Evolutionary conservation across 73 alveolate species (phyloP), one percentile per base, ranked within the genome.

Genomic region (Paramecium primaurelia): DNA sequence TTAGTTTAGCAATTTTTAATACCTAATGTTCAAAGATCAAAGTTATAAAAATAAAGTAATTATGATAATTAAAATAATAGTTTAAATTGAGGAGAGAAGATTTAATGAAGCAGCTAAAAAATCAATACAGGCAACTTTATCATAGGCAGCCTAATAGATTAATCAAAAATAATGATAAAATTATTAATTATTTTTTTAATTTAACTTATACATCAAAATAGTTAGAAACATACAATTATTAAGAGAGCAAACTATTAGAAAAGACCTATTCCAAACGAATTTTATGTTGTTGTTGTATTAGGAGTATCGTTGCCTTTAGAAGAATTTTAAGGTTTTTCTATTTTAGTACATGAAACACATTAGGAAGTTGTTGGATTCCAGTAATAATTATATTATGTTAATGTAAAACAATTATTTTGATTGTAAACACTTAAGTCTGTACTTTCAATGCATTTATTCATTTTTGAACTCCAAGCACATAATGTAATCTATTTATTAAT

Each of bases 71-170:
- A 22, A 8, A 68, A 51, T 25, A 44, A n/a, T 92, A 92, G 96
- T 97, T 59, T 95, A 96, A 88, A 92, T 98, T 47, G 99, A 98
- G 93, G 99, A 98, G 88, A 97, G 98, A 97, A 97, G 99, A 95
- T 96, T 97, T 96, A 91, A 97, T 92, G 99, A 96, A 77, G 96
- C 99, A 68, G 99, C 99, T 8, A 95, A 98, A 93, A 97, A 95
- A 86, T 96, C 99, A 42, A 95, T 98, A 14, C 93, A 95, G 86
- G 58, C 94, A 9, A 77, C 98, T 37, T 95, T 96, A 10, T 92
- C 98, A 18, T 90, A 89, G 28, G 97, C 98, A 28, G 97, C 96
- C 8, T 64, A 64, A 44, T 91, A 93, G 86, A 86, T 95, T 8
- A 96, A 95, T 80, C 58, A 44, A 14, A 38, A 80, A n/a, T 80